phyloP scores from a whole-genome alignment of 306 rosid species.

The Styphnolobium japonicum region DNA sequence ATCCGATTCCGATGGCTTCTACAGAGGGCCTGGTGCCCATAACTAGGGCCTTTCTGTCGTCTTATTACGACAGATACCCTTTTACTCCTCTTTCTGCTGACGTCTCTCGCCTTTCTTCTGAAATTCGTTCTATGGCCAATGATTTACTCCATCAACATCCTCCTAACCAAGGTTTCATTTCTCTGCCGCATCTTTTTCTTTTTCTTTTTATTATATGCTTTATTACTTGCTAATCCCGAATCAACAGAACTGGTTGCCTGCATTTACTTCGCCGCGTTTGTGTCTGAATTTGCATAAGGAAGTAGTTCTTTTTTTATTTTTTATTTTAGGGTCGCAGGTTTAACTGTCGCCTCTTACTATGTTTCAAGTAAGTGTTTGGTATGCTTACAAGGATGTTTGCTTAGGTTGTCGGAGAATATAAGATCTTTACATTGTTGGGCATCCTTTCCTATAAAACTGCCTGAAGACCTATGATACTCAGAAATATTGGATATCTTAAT shows the following conservation, averaged over 20 bases:
- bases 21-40: conserved; percentile 89
- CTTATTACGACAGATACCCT: conserved; percentile 77
- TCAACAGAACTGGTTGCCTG: background rate
- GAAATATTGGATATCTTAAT: background rate
- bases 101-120: conserved; percentile 64
- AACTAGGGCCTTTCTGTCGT: conserved; percentile 68
- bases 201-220: background rate
- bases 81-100: conserved; percentile 66
- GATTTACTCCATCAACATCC: conserved; percentile 49
- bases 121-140: conserved; percentile 53
- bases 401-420: background rate
- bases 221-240: background rate
- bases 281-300: background rate
- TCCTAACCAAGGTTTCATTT: conserved; percentile 54
- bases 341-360: background rate
- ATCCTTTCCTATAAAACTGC: background rate
- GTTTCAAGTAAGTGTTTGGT: background rate
- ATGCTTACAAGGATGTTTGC: background rate
- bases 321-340: background rate
- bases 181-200: background rate
- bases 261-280: background rate
- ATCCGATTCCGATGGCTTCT: conserved; percentile 65
- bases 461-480: background rate
- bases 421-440: background rate
- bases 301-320: background rate